These are phyloP conservation scores for Amanita subjunquillea DNA, from an alignment of 768 basidiomycete genomes.

Conservation along the genomic window DNA sequence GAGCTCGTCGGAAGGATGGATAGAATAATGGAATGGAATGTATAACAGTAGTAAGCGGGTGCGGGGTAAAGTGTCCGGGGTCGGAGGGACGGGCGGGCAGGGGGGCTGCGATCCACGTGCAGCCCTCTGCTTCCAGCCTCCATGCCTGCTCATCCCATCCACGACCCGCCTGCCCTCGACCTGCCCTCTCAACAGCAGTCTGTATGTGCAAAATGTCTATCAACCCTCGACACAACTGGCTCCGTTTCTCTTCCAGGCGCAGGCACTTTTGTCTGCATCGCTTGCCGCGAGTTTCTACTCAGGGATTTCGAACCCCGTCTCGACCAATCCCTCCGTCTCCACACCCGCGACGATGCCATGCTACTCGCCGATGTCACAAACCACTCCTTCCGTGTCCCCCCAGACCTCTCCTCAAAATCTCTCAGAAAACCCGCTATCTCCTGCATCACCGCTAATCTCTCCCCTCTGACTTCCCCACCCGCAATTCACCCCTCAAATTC, in stretches of 20 bases:
- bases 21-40: background rate
- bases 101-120: constrained; percentile 3
- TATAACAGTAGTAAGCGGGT: background rate
- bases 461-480: constrained; percentile 2
- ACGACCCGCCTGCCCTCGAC: constrained; percentile 15
- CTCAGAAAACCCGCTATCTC: background rate
- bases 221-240: constrained; percentile 22
- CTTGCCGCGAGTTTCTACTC: constrained; percentile 32
- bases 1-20: constrained; percentile 12
- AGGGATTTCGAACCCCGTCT: constrained; percentile 11
- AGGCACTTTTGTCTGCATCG: constrained; percentile 33
- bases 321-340: constrained; percentile 19
- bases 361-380: background rate
- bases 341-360: constrained; percentile 10
- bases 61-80: constrained; percentile 6
- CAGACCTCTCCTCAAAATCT: background rate
- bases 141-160: constrained; percentile 39
- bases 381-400: background rate
- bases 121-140: constrained; percentile 8
- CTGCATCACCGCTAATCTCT: constrained; percentile 1
- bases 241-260: constrained; percentile 15
- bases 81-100: background rate
- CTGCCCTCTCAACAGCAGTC: constrained; percentile 26
- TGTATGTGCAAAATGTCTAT: constrained; percentile 35
- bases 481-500: constrained; percentile 5